Base-by-base conservation (phyloP, 805 yeast genomes). In the Alloascoidea hylecoeti region DNA sequence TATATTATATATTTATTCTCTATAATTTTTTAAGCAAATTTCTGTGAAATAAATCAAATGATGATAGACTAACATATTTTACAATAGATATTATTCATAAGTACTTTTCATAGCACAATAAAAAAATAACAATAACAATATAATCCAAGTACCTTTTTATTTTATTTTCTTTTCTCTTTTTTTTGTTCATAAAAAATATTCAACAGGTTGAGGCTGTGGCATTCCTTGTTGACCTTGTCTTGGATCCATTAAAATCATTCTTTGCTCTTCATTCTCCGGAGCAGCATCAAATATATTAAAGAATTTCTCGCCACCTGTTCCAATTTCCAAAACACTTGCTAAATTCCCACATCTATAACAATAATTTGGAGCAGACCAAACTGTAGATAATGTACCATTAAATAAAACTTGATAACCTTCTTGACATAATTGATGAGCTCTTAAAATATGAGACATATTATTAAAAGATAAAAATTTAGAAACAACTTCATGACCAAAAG, bases 301-400 rank as follows among this genome's bases (percentile, higher is more conserved):
- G 48, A 63, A 71, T 43, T 72, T 68, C 39, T 73, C 76, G 35
- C 82, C 78, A 17, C 76, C 73, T 37, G 70, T 73, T 46, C 70
- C 72, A 3, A 92, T 75, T 55, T 92, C 98, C 44, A 92, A 65
- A n/a, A 92, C 88, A n/a, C 95, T 82, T 3, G 98, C 98, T 53
- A 85, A 75, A 53, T 92, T 92, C 0, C 98, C 98, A 56, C 99
- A 92, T 43, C 98, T 58, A 51, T 92, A 92, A 53, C 98, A 92
- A 53, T 92, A 92, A 53, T 92, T 92, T 0, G 99, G 99, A 0
- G 98, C 98, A 1, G 92, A 78, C 99, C 99, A 92, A 4, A 92
- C 97, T 0, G 99, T 92, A 28, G 94, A 78, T 35, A 94, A 83
- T 44, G 81, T 69, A 2, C 95, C 96, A 40, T 75, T 75, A 72